Base-by-base conservation (phyloP, 2,329 filamentous ascomycete species). In the Colletotrichum horii region DNA sequence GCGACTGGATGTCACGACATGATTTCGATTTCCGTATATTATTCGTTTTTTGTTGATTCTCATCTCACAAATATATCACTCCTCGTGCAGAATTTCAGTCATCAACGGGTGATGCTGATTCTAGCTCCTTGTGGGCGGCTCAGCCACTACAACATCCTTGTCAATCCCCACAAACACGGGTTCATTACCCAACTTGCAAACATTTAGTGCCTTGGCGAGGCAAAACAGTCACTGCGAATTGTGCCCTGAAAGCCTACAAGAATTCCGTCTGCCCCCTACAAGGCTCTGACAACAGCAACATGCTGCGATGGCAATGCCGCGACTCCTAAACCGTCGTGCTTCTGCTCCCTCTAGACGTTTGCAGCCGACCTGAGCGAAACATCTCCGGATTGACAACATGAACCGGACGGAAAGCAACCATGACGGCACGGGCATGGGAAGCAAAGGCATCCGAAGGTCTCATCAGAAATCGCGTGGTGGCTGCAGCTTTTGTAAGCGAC, bases 401-500 rank as follows among this genome's bases (percentile, higher is more conserved):
- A 28, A 1, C n/a, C 15, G 22, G 60, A 24, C 30, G 30, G 12
- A 15, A 26, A 38, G 8, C 16, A 9, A 34, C 12, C 22, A 26
- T 3, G 8, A 19, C 9, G 14, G 30, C 30, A 14, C 38, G 38
- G n/a, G 8, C 4, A 38, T 36, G 30, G 32, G 36, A 8, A 48
- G 36, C 36, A 66, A 24, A 43, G 24, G 62, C 34, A 30, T 48
- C 0, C 15, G 36, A 4, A 48, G 16, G 19, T 48, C 36, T n/a
- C 36, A 48, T 22, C 36, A 19, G 9, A 66, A 66, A 48, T 66
- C 36, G 6, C 34, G 36, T n/a, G 36, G 36, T 0, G 62, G 62
- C 3, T 65, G 62, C 24, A 65, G 61, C 16, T 48, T 65, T 26
- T 65, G 62, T 15, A 65, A 65, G 62, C 38, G 62, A 32, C 62